Conservation (phyloP, 1,139 yeast species). For the Hemisphaericaspora xylanilytica region DNA sequence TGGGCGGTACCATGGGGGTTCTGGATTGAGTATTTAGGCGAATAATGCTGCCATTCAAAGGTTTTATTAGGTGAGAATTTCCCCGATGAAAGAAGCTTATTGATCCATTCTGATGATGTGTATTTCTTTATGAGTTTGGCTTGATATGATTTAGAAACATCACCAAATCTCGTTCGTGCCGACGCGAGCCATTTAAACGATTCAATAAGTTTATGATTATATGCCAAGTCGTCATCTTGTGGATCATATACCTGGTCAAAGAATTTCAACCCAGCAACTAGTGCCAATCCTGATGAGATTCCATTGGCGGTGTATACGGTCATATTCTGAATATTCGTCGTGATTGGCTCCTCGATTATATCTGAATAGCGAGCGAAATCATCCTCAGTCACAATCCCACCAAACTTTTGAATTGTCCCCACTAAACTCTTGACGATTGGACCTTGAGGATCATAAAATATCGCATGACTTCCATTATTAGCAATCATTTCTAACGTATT, state of each 20-base stretch:
- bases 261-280: slow-evolving; percentile 71
- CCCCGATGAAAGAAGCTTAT: slow-evolving; percentile 43
- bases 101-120: slow-evolving; percentile 52
- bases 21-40: slow-evolving; percentile 70
- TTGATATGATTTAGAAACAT: slow-evolving; percentile 29
- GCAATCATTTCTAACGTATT: slow-evolving; percentile 68
- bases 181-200: slow-evolving; percentile 93
- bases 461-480: slow-evolving; percentile 65
- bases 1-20: slow-evolving; percentile 91
- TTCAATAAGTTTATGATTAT: slow-evolving; percentile 74
- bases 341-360: slow-evolving; percentile 54
- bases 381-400: slow-evolving; percentile 58
- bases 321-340: slow-evolving; percentile 35
- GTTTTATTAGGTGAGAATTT: slow-evolving; percentile 54
- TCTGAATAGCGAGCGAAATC: slow-evolving; percentile 69
- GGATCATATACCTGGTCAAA: slow-evolving; percentile 33
- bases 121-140: slow-evolving; percentile 30
- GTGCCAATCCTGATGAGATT: slow-evolving; percentile 80
- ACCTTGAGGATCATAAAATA: slow-evolving; percentile 81
- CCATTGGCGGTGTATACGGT: slow-evolving; percentile 71
- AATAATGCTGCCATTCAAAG: slow-evolving; percentile 65
- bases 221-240: slow-evolving; percentile 28
- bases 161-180: slow-evolving; percentile 81
- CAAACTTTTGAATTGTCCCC: slow-evolving; percentile 38
- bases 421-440: slow-evolving; percentile 64